Conservation (phyloP, 176 grass and related monocot genomes). For the Cenchrus purpureus region DNA sequence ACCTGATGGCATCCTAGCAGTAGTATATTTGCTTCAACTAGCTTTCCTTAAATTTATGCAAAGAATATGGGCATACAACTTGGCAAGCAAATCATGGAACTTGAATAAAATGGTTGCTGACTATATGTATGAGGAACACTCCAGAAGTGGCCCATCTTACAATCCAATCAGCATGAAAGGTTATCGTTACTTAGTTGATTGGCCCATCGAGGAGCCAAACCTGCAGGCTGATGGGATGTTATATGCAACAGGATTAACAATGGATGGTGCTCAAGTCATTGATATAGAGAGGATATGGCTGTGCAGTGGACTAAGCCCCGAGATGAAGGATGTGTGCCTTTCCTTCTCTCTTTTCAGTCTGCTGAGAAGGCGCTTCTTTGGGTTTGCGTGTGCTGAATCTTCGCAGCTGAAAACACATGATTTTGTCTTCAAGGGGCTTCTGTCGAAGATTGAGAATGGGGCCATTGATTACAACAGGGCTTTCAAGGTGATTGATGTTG, state of each 20-base stretch:
- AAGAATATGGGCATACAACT: background rate
- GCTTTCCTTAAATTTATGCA: background rate
- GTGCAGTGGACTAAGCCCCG: background rate
- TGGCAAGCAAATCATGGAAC: slow-evolving; percentile 32
- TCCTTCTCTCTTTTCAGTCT: too few relatives aligned
- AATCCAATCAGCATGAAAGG: slow-evolving; percentile 37
- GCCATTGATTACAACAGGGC: too few relatives aligned
- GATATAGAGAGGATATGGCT: slow-evolving; percentile 22
- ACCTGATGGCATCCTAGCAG: too few relatives aligned
- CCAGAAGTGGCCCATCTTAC: background rate
- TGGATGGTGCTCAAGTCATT: slow-evolving; percentile 2
- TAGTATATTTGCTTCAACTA: background rate
- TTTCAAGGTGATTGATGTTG: background rate
- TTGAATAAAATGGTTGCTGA: slow-evolving; percentile 12
- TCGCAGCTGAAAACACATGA: too few relatives aligned
- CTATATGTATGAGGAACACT: slow-evolving; percentile 21
- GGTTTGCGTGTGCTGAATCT: too few relatives aligned
- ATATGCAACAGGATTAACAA: background rate
- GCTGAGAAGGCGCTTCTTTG: too few relatives aligned
- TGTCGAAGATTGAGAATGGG: too few relatives aligned
- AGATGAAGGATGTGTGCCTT: too few relatives aligned
- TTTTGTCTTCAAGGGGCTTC: too few relatives aligned
- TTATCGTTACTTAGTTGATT: slow-evolving; percentile 31
- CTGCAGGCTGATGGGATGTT: too few relatives aligned
- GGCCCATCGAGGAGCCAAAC: too few relatives aligned